Evolutionary conservation across 2,329 filamentous ascomycete species (phyloP).

Genomic region (Penicillium sp.): DNA sequence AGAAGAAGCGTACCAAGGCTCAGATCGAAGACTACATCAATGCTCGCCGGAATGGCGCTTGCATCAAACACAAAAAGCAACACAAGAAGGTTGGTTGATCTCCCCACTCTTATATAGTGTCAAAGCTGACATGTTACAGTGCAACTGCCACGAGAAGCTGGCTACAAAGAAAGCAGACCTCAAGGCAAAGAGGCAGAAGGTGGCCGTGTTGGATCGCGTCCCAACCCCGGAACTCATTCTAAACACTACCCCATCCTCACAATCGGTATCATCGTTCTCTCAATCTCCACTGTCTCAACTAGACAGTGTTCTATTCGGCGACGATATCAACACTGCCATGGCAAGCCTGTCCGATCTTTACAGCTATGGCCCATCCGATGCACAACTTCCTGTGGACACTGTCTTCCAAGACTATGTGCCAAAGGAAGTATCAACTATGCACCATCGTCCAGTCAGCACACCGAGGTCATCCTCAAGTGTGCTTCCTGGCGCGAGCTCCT

Average conservation of each 20-base stretch:
- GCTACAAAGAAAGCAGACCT: not conserved
- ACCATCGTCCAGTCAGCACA: not conserved
- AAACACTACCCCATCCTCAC: not conserved
- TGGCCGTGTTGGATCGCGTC: not conserved
- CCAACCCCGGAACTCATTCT: not conserved
- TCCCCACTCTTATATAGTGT: not conserved
- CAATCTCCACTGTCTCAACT: not conserved
- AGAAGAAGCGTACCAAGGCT: constrained; percentile 38
- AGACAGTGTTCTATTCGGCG: not conserved
- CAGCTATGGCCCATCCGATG: not conserved
- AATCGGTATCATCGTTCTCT: constrained; percentile 1
- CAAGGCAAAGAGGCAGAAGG: not conserved
- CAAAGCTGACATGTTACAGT: constrained; percentile 25
- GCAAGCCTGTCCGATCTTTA: not conserved
- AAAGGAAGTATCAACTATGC: not conserved
- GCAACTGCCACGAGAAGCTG: constrained; percentile 37
- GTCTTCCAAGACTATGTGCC: not conserved
- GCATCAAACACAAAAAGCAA: constrained; percentile 42
- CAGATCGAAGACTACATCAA: constrained; percentile 43
- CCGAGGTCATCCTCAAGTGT: not conserved
- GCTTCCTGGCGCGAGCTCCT: not conserved
- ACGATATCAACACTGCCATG: constrained; percentile 2
- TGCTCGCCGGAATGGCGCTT: constrained; percentile 40
- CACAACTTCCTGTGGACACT: not conserved
- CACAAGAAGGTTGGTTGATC: constrained; percentile 36